A percentile compares a stretch with the other conserved stretches of the same genome.
phyloP scores from a whole-genome alignment of 768 basidiomycete genomes.

The Serpula lacrymans region DNA sequence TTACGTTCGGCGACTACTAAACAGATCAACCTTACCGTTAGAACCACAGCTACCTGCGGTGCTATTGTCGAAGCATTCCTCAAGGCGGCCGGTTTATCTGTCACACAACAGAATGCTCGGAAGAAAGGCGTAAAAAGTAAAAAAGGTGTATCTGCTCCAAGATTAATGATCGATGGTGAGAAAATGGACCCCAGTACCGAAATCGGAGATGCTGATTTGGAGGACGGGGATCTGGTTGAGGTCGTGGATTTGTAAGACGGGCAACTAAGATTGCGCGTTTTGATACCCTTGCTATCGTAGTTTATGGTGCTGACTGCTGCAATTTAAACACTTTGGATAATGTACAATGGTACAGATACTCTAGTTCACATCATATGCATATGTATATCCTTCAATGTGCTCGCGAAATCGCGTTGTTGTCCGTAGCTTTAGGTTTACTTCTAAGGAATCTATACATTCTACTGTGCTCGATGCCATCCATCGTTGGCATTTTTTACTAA shows the following conservation, averaged over 20 bases:
- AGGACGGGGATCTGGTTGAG: slow-evolving; percentile 80
- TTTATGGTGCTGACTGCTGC: no score
- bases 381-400: no score
- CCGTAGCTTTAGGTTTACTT: no score
- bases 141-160: slow-evolving; percentile 19
- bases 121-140: slow-evolving; percentile 34
- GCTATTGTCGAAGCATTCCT: slow-evolving; percentile 75
- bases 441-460: no score
- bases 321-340: no score
- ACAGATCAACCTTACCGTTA: slow-evolving; percentile 60
- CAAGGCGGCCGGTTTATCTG: slow-evolving; percentile 59
- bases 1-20: slow-evolving; percentile 53
- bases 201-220: slow-evolving; percentile 68
- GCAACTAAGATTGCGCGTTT: no score
- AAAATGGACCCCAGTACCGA: slow-evolving; percentile 54
- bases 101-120: slow-evolving; percentile 41
- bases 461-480: slow-evolving; percentile 32
- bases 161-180: slow-evolving; percentile 67
- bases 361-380: no score
- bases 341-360: no score
- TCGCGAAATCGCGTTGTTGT: no score
- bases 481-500: slow-evolving; percentile 72
- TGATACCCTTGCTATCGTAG: no score
- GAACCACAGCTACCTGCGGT: slow-evolving; percentile 71
- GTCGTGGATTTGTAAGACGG: slow-evolving; percentile 56